phyloP scores from a whole-genome alignment of 495 filamentous ascomycete species.

The Aspergillus sclerotiicarbonarius region DNA sequence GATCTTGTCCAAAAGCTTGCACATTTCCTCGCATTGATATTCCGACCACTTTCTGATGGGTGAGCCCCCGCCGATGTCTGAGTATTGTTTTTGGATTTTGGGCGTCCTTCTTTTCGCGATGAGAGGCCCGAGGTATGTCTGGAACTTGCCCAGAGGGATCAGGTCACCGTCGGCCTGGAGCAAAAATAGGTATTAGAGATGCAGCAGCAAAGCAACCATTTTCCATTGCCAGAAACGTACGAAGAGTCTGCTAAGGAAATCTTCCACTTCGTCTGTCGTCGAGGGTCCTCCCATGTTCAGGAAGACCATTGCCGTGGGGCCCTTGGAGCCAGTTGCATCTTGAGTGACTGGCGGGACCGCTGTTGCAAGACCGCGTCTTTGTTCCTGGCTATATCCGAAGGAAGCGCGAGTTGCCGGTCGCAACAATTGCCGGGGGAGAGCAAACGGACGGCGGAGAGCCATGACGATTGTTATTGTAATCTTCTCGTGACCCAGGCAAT shows the following conservation, averaged over 20 bases:
- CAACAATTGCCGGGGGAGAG: slow-evolving; percentile 33
- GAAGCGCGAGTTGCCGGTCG: slow-evolving; percentile 25
- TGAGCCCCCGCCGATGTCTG: slow-evolving; percentile 91
- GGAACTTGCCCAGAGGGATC: slow-evolving; percentile 92
- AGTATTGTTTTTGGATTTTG: slow-evolving; percentile 94
- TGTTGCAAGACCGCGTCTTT: slow-evolving; percentile 54
- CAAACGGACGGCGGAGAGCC: slow-evolving; percentile 37
- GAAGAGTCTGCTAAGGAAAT: slow-evolving; percentile 92
- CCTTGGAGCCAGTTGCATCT: slow-evolving; percentile 58
- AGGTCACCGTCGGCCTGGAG: slow-evolving; percentile 83
- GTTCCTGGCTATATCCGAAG: slow-evolving; percentile 25
- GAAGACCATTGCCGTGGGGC: slow-evolving; percentile 93
- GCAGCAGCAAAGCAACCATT: background rate
- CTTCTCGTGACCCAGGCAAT: background rate
- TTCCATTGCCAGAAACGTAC: slow-evolving; percentile 48
- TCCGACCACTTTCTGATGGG: slow-evolving; percentile 98
- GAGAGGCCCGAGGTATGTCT: slow-evolving; percentile 84
- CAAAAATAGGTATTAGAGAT: slow-evolving; percentile 4
- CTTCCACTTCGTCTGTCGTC: slow-evolving; percentile 79
- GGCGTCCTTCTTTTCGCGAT: slow-evolving; percentile 85
- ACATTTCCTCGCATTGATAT: slow-evolving; percentile 88
- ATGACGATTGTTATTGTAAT: slow-evolving; percentile 18
- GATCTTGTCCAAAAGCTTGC: slow-evolving; percentile 86
- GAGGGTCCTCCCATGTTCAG: slow-evolving; percentile 99
- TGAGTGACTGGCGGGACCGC: slow-evolving; percentile 73